Conservation (phyloP, 1,284 basidiomycete species). For the Leccinum cinnamomeum region DNA sequence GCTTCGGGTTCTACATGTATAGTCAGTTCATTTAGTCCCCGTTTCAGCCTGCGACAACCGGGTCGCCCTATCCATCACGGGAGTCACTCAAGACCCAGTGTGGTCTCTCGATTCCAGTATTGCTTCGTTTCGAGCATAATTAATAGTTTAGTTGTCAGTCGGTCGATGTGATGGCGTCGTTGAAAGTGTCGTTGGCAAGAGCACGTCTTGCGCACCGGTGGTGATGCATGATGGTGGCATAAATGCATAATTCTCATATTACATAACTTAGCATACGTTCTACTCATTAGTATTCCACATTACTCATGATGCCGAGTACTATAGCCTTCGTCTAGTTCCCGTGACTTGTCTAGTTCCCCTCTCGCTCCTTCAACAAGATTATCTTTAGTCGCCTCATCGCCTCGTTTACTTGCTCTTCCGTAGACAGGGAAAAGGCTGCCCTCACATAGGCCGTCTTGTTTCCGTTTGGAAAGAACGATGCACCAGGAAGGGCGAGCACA, state of each 20-base stretch:
- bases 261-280: not conserved
- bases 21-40: slow-evolving; percentile 1
- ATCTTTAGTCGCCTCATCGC: slow-evolving; percentile 68
- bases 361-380: slow-evolving; percentile 55
- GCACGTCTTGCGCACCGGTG: not conserved
- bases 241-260: not conserved
- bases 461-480: slow-evolving; percentile 72
- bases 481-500: slow-evolving; percentile 87
- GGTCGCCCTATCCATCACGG: too few relatives aligned
- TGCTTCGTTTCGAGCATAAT: not conserved
- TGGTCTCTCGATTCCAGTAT: not conserved
- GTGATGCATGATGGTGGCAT: too few relatives aligned
- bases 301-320: not conserved
- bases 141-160: not conserved
- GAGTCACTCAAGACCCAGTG: not conserved
- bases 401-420: slow-evolving; percentile 70
- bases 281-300: slow-evolving; percentile 9
- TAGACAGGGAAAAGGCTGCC: slow-evolving; percentile 77
- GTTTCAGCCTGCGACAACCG: not conserved
- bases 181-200: not conserved
- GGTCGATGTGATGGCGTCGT: not conserved
- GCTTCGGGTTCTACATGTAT: slow-evolving; percentile 16
- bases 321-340: not conserved
- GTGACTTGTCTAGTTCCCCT: slow-evolving; percentile 9
- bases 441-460: slow-evolving; percentile 72